A percentile compares a stretch with the other conserved stretches of the same genome.
Evolutionary conservation across 2,329 filamentous ascomycete genomes (phyloP).

Genomic region (Ceratocystis papillata): DNA sequence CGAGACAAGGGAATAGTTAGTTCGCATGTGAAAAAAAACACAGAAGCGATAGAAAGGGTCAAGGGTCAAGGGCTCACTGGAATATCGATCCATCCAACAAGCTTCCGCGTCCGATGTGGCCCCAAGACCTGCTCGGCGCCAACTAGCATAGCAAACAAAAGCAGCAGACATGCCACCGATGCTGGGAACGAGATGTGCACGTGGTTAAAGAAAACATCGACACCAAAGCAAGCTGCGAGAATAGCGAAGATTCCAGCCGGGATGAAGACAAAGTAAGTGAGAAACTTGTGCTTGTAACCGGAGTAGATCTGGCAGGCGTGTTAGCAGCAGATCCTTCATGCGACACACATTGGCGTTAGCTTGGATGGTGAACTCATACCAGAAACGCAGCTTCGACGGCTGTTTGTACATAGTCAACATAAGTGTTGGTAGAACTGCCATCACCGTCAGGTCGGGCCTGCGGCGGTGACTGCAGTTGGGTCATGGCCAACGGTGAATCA

Average conservation of each 20-base stretch:
- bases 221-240: constrained; percentile 36
- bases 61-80: constrained; percentile 34
- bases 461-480: not conserved
- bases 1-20: not conserved
- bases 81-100: constrained; percentile 43
- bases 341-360: not conserved
- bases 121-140: constrained; percentile 39
- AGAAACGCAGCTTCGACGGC: not conserved
- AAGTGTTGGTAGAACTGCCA: not conserved
- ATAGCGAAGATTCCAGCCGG: constrained; percentile 37
- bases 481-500: not conserved
- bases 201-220: constrained; percentile 36
- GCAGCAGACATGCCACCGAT: constrained; percentile 47
- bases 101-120: constrained; percentile 37
- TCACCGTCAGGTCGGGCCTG: not conserved
- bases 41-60: not conserved
- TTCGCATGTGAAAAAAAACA: too few relatives aligned
- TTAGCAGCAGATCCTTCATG: not conserved
- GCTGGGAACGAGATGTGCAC: constrained; percentile 47
- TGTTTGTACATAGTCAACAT: not conserved
- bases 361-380: not conserved
- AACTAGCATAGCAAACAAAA: constrained; percentile 43
- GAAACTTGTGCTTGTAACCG: constrained; percentile 25
- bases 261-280: constrained; percentile 41
- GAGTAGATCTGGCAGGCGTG: not conserved